Evolutionary conservation across 2,329 filamentous ascomycete species (phyloP).

Genomic region (Aspergillus versicolor): DNA sequence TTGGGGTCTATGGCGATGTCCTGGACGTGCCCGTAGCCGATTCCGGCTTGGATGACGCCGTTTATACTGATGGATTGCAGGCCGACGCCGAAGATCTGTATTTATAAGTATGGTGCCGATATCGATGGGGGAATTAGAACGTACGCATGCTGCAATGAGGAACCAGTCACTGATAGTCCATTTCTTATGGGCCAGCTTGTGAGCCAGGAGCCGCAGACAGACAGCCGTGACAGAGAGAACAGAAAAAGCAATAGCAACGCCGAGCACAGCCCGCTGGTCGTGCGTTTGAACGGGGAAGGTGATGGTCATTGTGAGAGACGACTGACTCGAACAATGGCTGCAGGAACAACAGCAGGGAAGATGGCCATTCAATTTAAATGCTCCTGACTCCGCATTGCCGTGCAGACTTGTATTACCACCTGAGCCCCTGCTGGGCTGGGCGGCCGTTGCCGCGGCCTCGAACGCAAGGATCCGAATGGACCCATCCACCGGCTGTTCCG

Average conservation of each 20-base stretch:
- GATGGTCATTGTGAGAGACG: slow-evolving; percentile 8
- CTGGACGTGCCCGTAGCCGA: slow-evolving; percentile 22
- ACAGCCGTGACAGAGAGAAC: slow-evolving; percentile 20
- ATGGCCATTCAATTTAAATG: background rate
- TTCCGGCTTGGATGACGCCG: slow-evolving; percentile 22
- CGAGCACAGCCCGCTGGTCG: slow-evolving; percentile 18
- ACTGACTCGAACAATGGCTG: background rate
- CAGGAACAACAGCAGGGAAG: background rate
- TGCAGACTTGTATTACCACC: background rate
- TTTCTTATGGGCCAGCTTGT: slow-evolving; percentile 18
- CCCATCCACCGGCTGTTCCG: background rate
- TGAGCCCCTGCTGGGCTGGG: too few species aligned
- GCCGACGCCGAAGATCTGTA: slow-evolving; percentile 21
- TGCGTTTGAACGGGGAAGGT: slow-evolving; percentile 21
- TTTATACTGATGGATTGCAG: slow-evolving; percentile 25
- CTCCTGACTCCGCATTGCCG: background rate
- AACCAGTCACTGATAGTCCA: slow-evolving; percentile 23
- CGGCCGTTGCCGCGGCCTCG: background rate
- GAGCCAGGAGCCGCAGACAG: slow-evolving; percentile 20
- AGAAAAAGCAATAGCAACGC: slow-evolving; percentile 18
- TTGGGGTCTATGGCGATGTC: slow-evolving; percentile 7
- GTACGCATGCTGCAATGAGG: slow-evolving; percentile 23
- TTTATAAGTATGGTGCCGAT: background rate
- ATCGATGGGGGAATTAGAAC: background rate
- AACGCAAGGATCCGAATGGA: background rate